Evolutionary conservation across 1,284 basidiomycete genomes (phyloP), one percentile per base, ranked within the genome.

Genomic region (Rhodotorula sp.): DNA sequence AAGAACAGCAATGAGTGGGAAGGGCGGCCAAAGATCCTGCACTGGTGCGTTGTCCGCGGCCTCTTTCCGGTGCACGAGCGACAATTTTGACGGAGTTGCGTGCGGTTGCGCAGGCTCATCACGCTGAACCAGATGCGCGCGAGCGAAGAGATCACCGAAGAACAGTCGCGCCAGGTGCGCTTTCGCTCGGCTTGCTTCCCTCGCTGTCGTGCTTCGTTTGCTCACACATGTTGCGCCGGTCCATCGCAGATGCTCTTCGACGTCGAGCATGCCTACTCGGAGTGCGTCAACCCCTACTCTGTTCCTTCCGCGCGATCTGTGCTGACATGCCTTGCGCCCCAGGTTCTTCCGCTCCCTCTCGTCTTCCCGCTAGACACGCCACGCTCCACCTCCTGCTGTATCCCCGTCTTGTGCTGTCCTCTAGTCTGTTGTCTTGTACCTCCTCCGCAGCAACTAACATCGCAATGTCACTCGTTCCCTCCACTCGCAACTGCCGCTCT

Each of bases 41-140:
- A 90, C 73, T 99, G 96, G 96, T 93, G 76, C 72, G 88, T 81
- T 14, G 1, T 34, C 34, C 34, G 34, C 34, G 3, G 34, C 1
- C 21, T 0, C 1, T 49, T 17, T 49, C 48, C 2, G 21, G 42
- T 21, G 27, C 14, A 16, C 50, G 10, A 3, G 19, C 10, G n/a
- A 13, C 34, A 34, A 10, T 16, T 16, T 5, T 16, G n/a, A 25
- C 21, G 23, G 8, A 21, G 45, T 14, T 16, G 7, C 14, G 0
- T 45, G 4, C 16, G 17, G 2, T 7, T 65, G 57, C 45, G 9
- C 74, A 95, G 93, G 94, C 85, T 98, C 54, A 99, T 99, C 78
- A 92, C 91, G 8, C 86, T 99, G 54, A 99, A 99, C 78, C 90
- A 90, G 3, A 97, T 98, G 93, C 93, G 93, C 80, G 97, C 93